Conservation (phyloP, 306 rosid species). For the Carpinus viminea region DNA sequence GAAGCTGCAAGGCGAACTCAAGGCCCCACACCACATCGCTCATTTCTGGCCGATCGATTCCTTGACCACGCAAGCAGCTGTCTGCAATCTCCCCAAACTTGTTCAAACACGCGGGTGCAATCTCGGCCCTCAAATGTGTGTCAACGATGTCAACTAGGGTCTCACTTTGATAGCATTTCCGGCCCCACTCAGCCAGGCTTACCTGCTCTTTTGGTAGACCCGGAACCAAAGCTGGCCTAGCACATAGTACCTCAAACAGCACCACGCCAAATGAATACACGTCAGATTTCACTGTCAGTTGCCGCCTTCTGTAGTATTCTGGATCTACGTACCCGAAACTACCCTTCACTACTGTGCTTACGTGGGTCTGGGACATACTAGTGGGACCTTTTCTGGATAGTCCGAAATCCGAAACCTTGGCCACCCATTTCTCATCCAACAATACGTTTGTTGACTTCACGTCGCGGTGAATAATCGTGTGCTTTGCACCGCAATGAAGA, state of each 20-base stretch:
- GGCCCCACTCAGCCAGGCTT: slow-evolving; percentile 45
- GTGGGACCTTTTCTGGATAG: slow-evolving; percentile 32
- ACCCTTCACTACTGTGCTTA: slow-evolving; percentile 46
- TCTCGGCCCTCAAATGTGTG: slow-evolving; percentile 13
- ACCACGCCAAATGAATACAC: slow-evolving; percentile 57
- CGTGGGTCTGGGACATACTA: slow-evolving; percentile 25
- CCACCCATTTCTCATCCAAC: slow-evolving; percentile 36
- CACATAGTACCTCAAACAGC: slow-evolving; percentile 41
- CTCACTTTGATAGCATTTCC: slow-evolving; percentile 4
- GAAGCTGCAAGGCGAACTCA: not conserved
- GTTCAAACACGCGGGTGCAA: slow-evolving; percentile 8
- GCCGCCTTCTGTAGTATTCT: slow-evolving; percentile 33
- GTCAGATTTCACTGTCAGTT: slow-evolving; percentile 41
- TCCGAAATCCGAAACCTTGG: slow-evolving; percentile 53
- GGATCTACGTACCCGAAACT: slow-evolving; percentile 52
- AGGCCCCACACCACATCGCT: not conserved
- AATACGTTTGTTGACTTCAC: slow-evolving; percentile 40
- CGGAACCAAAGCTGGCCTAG: slow-evolving; percentile 37
- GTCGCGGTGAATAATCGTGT: slow-evolving; percentile 36
- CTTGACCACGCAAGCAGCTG: slow-evolving; percentile 26
- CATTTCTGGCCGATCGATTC: slow-evolving; percentile 22
- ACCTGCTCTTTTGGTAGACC: slow-evolving; percentile 19
- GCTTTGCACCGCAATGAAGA: slow-evolving; percentile 19
- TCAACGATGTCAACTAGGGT: slow-evolving; percentile 13
- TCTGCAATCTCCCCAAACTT: slow-evolving; percentile 4